phyloP scores from a whole-genome alignment of 202 grass and related monocot species.

The Eragrostis tef region DNA sequence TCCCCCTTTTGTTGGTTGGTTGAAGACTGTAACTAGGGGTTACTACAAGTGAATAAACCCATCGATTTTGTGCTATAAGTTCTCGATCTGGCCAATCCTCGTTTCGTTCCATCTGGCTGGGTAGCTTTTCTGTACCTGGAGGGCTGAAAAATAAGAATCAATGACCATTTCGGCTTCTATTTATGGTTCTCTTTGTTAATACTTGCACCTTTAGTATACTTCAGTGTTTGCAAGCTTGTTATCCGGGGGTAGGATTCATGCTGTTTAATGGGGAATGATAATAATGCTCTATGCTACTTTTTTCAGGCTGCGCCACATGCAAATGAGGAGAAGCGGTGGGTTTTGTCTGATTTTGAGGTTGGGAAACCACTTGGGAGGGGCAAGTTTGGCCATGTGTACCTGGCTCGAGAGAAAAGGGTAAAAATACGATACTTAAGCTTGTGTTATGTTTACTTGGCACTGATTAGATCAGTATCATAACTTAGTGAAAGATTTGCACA shows the following conservation, averaged over 20 bases:
- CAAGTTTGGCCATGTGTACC: constrained; percentile 92
- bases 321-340: constrained; percentile 72
- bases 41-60: neutral
- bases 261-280: constrained; percentile 1
- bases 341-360: constrained; percentile 75
- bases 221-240: neutral
- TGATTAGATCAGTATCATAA: constrained; percentile 4
- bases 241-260: neutral
- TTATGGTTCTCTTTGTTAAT: constrained; percentile 22
- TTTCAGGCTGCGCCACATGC: constrained; percentile 49
- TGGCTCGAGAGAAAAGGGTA: constrained; percentile 89
- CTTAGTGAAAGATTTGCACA: constrained; percentile 4
- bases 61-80: neutral
- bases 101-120: neutral
- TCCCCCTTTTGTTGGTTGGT: neutral
- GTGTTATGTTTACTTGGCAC: neutral
- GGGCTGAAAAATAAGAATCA: neutral
- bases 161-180: constrained; percentile 12
- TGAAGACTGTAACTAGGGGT: neutral
- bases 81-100: neutral
- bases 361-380: constrained; percentile 89
- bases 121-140: neutral
- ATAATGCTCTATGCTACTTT: neutral
- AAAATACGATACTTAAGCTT: constrained; percentile 19
- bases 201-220: neutral